A percentile compares a stretch with the other conserved stretches of the same genome.
Evolutionary conservation across 257 asterid genomes (phyloP).

Genomic region (Solanum phureja): DNA sequence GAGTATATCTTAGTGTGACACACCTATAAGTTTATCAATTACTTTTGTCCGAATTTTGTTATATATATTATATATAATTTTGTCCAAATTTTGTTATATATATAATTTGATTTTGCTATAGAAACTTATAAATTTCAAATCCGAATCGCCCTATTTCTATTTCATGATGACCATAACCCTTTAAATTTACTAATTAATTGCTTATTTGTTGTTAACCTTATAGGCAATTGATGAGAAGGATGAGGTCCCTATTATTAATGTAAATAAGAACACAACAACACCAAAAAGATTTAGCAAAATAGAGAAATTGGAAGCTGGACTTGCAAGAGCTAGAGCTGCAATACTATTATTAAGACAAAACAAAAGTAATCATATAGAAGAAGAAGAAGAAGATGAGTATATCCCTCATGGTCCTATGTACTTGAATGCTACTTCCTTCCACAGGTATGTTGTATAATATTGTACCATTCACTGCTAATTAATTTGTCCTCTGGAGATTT

Average conservation of each 20-base stretch:
- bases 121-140: too few relatives aligned
- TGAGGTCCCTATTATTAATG: background rate
- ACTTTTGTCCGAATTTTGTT: background rate
- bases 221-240: background rate
- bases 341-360: constrained; percentile 18
- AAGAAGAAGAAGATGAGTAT: constrained; percentile 14
- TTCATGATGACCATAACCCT: background rate
- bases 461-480: background rate
- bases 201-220: background rate
- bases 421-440: constrained; percentile 43
- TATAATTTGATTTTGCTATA: too few relatives aligned
- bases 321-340: constrained; percentile 39
- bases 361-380: background rate
- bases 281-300: constrained; percentile 16
- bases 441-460: constrained; percentile 22
- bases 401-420: constrained; percentile 58
- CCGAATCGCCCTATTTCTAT: background rate
- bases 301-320: constrained; percentile 35
- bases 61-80: too few relatives aligned
- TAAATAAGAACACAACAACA: background rate
- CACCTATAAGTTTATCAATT: background rate
- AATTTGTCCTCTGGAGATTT: background rate
- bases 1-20: background rate
- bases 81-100: too few relatives aligned
- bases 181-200: background rate